Evolutionary conservation across 495 filamentous ascomycete species (phyloP).

Genomic region (Entonaema liquescens): DNA sequence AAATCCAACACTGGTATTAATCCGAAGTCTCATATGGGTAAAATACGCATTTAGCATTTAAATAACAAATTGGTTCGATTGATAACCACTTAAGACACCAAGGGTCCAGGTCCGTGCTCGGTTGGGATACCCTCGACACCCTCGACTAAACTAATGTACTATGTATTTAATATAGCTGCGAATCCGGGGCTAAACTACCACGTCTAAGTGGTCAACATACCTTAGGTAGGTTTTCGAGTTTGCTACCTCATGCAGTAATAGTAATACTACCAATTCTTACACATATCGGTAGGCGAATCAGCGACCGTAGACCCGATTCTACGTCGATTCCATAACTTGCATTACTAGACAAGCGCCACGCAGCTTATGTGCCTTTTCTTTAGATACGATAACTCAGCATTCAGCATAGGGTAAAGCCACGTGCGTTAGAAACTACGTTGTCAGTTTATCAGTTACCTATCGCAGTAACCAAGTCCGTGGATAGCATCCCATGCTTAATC

Average conservation of each 20-base stretch:
- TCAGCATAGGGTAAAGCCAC: slow-evolving; percentile 5
- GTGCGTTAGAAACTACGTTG: slow-evolving; percentile 14
- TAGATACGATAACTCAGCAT: not conserved
- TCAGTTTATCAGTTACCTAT: slow-evolving; percentile 36
- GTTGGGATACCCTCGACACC: too few species aligned
- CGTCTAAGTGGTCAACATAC: not conserved
- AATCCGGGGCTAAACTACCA: slow-evolving; percentile 25
- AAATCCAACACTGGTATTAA: too few species aligned
- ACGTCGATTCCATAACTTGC: slow-evolving; percentile 12
- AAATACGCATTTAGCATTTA: too few species aligned
- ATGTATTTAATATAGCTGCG: slow-evolving; percentile 1
- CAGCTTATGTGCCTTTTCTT: slow-evolving; percentile 1
- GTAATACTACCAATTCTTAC: slow-evolving; percentile 34
- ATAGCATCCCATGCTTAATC: slow-evolving; percentile 16
- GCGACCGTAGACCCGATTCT: slow-evolving; percentile 6
- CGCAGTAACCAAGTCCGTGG: slow-evolving; percentile 32
- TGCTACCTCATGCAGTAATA: slow-evolving; percentile 23
- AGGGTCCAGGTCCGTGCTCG: too few species aligned
- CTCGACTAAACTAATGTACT: not conserved
- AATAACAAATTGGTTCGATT: too few species aligned
- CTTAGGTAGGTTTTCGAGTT: slow-evolving; percentile 3
- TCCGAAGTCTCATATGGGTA: too few species aligned
- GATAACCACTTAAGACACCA: too few species aligned
- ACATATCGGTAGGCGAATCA: slow-evolving; percentile 6
- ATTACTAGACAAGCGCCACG: slow-evolving; percentile 28